Conservation (phyloP, 495 filamentous ascomycete species). For the Annulohypoxylon moriforme region DNA sequence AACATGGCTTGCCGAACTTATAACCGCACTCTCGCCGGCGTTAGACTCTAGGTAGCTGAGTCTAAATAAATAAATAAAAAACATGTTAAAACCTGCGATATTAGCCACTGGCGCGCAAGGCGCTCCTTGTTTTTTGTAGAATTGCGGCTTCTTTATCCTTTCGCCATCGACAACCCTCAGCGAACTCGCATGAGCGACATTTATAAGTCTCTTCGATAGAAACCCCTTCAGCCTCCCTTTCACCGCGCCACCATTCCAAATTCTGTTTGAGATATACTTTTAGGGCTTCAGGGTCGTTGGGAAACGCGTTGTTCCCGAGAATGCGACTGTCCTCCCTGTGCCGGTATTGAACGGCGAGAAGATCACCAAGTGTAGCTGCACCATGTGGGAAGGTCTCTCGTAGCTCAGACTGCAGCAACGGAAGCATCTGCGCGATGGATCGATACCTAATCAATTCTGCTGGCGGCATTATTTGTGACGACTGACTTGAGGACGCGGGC, state of each 20-base stretch:
- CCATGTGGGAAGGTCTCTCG: slow-evolving; percentile 67
- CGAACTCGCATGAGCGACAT: slow-evolving; percentile 72
- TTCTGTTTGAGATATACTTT: slow-evolving; percentile 72
- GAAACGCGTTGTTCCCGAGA: slow-evolving; percentile 75
- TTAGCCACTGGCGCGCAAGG: not conserved
- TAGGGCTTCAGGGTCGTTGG: slow-evolving; percentile 71
- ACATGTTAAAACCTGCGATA: not conserved
- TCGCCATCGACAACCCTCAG: slow-evolving; percentile 65
- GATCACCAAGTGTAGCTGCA: slow-evolving; percentile 59
- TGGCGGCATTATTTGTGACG: slow-evolving; percentile 45
- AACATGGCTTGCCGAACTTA: no score
- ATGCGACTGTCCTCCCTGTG: slow-evolving; percentile 61
- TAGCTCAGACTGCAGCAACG: slow-evolving; percentile 59
- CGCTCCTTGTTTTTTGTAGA: slow-evolving; percentile 40
- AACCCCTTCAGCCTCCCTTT: slow-evolving; percentile 81
- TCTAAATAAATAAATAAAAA: not conserved
- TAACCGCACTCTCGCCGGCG: no score
- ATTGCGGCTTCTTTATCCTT: slow-evolving; percentile 48
- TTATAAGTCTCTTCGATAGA: slow-evolving; percentile 91
- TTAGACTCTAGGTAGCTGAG: not conserved
- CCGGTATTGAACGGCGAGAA: slow-evolving; percentile 75
- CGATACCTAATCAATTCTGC: slow-evolving; percentile 58
- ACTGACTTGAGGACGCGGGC: not conserved
- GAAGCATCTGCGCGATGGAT: slow-evolving; percentile 54
- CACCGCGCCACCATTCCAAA: slow-evolving; percentile 89